phyloP scores from a whole-genome alignment of 2,329 filamentous ascomycete species.

The Amylocarpus encephaloides region DNA sequence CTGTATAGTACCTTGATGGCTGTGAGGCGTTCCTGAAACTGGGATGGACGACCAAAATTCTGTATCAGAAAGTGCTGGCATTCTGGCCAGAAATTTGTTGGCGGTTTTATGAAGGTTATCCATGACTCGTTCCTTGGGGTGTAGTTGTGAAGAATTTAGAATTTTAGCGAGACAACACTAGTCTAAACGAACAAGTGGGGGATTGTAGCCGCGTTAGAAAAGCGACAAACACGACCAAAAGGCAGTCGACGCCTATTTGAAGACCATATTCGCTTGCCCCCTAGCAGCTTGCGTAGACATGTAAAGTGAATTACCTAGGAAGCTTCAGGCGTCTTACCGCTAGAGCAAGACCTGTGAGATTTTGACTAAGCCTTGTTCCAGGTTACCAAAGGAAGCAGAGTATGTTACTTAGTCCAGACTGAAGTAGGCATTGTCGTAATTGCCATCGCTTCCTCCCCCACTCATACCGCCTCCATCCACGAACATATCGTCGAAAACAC shows the following conservation, averaged over 20 bases:
- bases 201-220: background rate
- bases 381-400: background rate
- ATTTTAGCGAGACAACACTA: background rate
- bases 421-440: slow-evolving; percentile 29
- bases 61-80: too few relatives aligned
- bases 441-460: slow-evolving; percentile 21
- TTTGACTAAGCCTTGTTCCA: background rate
- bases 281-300: too few relatives aligned
- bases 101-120: background rate
- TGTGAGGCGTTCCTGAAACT: too few relatives aligned
- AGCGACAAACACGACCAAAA: background rate
- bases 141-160: background rate
- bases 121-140: background rate
- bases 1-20: too few relatives aligned
- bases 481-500: slow-evolving; percentile 29
- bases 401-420: slow-evolving; percentile 12
- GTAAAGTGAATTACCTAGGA: too few relatives aligned
- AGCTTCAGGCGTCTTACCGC: background rate
- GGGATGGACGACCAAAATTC: too few relatives aligned
- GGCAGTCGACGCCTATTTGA: background rate
- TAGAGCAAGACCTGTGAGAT: background rate
- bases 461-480: slow-evolving; percentile 19
- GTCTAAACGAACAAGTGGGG: background rate
- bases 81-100: background rate
- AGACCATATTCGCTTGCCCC: too few relatives aligned